These are phyloP conservation scores for Phlebopus sp. DNA, from an alignment of 1,284 basidiomycete genomes.

Conservation along the genomic window DNA sequence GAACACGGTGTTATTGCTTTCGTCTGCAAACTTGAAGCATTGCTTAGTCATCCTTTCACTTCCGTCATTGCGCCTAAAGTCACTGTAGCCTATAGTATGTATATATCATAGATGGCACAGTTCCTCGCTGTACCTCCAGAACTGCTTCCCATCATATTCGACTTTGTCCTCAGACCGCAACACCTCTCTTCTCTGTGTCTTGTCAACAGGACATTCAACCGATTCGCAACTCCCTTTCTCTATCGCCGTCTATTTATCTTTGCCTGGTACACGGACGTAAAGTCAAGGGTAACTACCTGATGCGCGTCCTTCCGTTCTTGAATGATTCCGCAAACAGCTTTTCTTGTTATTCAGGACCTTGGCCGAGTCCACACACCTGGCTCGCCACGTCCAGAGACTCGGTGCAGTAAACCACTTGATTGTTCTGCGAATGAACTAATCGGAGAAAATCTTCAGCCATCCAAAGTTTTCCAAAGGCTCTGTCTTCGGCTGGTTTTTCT, in stretches of 20 bases:
- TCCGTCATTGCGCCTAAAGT: not conserved
- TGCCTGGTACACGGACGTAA: constrained; percentile 64
- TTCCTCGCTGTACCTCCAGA: constrained; percentile 60
- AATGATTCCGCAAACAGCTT: constrained; percentile 36
- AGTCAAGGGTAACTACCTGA: constrained; percentile 44
- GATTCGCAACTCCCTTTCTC: constrained; percentile 45
- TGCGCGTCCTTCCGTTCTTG: not conserved
- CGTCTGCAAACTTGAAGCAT: not conserved
- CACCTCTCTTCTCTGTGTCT: constrained; percentile 51
- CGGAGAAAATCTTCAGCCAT: constrained; percentile 44
- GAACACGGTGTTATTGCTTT: not conserved
- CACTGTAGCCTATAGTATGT: not conserved
- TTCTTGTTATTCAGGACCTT: constrained; percentile 53
- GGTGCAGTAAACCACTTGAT: constrained; percentile 37
- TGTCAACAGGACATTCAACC: constrained; percentile 53
- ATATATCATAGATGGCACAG: constrained; percentile 21
- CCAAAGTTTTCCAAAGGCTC: constrained; percentile 59
- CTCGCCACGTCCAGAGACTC: constrained; percentile 50
- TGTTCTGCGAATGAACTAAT: constrained; percentile 5
- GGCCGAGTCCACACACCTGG: constrained; percentile 45
- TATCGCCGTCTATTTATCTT: constrained; percentile 59
- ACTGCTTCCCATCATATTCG: constrained; percentile 52
- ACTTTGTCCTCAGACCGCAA: constrained; percentile 46
- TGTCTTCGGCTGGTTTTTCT: constrained; percentile 30
- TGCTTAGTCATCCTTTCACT: constrained; percentile 26